Conservation (phyloP, 2,329 filamentous ascomycete species). For the Pezicula rhizophila region DNA sequence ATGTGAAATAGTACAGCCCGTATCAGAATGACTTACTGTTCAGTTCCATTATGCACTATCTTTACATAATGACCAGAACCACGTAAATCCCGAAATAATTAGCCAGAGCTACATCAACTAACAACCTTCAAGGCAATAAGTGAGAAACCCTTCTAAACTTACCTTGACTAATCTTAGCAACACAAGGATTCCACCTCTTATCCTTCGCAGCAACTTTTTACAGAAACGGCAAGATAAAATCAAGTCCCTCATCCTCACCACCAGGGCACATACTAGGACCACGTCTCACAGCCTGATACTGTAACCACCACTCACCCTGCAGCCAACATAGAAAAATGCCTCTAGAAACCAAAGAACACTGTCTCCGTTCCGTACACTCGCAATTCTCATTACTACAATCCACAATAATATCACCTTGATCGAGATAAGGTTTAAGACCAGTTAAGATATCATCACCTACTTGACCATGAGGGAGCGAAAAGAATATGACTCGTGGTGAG, state of each 20-base stretch:
- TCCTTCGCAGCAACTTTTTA: constrained; percentile 58
- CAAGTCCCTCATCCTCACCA: constrained; percentile 50
- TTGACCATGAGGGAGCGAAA: constrained; percentile 43
- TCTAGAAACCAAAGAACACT: constrained; percentile 47
- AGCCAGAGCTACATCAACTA: no score
- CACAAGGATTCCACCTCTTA: constrained; percentile 51
- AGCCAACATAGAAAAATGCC: constrained; percentile 60
- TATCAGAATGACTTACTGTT: constrained; percentile 36
- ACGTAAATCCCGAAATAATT: constrained; percentile 30
- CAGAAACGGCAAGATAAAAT: constrained; percentile 55
- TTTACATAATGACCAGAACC: constrained; percentile 68
- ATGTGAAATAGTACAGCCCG: neutral
- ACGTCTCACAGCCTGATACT: constrained; percentile 58
- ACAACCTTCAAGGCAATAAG: no score
- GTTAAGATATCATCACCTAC: constrained; percentile 34
- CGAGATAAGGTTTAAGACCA: constrained; percentile 38
- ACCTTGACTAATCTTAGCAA: constrained; percentile 45
- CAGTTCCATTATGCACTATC: constrained; percentile 72
- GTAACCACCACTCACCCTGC: constrained; percentile 65
- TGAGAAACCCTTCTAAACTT: no score
- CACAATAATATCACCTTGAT: constrained; percentile 58
- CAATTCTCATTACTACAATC: constrained; percentile 66
- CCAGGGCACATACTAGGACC: constrained; percentile 65
- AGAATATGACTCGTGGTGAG: constrained; percentile 43
- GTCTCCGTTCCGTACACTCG: constrained; percentile 55